Percentiles rank a stretch among this genome's conserved stretches.
phyloP scores from a whole-genome alignment of 2,329 filamentous ascomycete genomes.

The Berkeleyomyces basicola region DNA sequence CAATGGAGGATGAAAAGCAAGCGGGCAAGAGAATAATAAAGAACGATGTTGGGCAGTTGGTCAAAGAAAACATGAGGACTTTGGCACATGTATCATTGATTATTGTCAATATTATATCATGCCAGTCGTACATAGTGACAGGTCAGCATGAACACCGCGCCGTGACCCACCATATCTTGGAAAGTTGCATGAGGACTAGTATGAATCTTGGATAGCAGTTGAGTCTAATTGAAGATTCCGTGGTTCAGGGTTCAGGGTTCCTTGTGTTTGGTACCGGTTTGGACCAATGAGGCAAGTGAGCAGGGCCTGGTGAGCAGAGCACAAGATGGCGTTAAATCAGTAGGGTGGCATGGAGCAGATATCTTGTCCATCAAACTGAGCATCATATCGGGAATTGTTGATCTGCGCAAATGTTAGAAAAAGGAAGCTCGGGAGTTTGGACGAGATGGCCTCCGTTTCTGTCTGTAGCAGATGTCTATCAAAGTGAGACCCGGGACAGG shows the following conservation, averaged over 20 bases:
- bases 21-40: too few relatives aligned
- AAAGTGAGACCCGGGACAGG: not conserved
- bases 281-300: too few relatives aligned
- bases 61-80: not conserved
- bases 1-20: too few relatives aligned
- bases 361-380: not conserved
- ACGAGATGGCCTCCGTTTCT: not conserved
- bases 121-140: not conserved
- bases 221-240: not conserved
- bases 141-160: not conserved
- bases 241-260: not conserved
- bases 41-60: too few relatives aligned
- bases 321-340: too few relatives aligned
- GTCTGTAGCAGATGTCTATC: not conserved
- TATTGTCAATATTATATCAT: not conserved
- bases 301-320: too few relatives aligned
- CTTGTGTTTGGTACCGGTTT: not conserved
- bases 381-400: not conserved
- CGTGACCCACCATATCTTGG: not conserved
- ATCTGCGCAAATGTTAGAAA: not conserved
- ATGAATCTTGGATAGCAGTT: not conserved
- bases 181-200: not conserved
- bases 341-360: not conserved
- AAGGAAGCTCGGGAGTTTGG: not conserved
- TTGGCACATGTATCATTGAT: not conserved